A percentile compares a stretch with the other conserved stretches of the same genome.
phyloP scores from a whole-genome alignment of 257 asterid genomes.

The Solanum phureja region DNA sequence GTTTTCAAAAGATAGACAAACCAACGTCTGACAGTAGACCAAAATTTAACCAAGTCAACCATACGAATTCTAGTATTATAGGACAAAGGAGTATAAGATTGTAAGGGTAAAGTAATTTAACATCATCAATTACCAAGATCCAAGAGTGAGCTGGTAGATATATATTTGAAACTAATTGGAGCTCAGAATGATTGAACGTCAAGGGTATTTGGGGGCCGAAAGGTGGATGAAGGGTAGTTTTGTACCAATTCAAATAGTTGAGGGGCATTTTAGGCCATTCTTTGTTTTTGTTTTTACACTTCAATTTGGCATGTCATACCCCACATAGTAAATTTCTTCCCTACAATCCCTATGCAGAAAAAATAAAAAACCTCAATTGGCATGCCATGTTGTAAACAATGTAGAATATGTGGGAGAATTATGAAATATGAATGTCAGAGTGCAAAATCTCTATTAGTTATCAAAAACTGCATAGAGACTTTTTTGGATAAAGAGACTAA shows the following conservation, averaged over 20 bases:
- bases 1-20: background rate
- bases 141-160: background rate
- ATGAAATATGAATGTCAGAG: background rate
- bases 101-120: background rate
- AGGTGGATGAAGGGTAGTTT: background rate
- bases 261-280: background rate
- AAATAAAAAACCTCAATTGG: background rate
- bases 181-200: background rate
- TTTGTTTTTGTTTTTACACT: background rate
- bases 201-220: background rate
- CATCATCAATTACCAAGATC: background rate
- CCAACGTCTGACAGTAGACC: background rate
- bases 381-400: background rate
- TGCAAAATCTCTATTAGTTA: background rate
- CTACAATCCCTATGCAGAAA: background rate
- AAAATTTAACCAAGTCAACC: background rate
- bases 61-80: background rate
- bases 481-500: constrained; percentile 23
- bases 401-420: background rate
- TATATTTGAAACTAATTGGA: background rate
- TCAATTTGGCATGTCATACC: background rate
- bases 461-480: constrained; percentile 7
- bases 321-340: background rate
- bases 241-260: background rate
- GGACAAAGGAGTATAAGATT: background rate